A percentile compares a stretch with the other conserved stretches of the same genome.
These are phyloP conservation scores for Taiwanofungus camphoratus DNA, from an alignment of 1,284 basidiomycete genomes.

Conservation along the genomic window DNA sequence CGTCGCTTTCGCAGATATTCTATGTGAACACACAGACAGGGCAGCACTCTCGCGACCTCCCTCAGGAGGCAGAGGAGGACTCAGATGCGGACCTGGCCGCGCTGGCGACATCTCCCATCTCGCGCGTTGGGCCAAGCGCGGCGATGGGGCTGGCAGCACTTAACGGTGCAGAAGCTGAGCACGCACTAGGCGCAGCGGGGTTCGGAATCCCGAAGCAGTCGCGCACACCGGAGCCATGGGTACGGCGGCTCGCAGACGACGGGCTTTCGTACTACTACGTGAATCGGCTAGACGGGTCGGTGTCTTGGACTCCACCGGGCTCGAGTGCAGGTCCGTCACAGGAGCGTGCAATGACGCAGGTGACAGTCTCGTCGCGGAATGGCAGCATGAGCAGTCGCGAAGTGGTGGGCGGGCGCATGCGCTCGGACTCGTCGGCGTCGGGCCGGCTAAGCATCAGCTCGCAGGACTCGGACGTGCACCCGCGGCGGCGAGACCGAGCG, in stretches of 20 bases:
- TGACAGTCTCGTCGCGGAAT: conserved; percentile 13
- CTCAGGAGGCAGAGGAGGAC: conserved; percentile 59
- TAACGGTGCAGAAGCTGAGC: conserved; percentile 11
- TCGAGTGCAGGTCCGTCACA: conserved; percentile 11
- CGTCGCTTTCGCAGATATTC: conserved; percentile 59
- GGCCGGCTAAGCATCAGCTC: conserved; percentile 64
- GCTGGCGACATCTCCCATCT: conserved; percentile 45
- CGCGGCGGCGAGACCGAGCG: conserved; percentile 37
- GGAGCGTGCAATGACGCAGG: conserved; percentile 7
- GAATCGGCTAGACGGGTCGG: conserved; percentile 66
- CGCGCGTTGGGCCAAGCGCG: conserved; percentile 48
- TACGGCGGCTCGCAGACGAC: conserved; percentile 75
- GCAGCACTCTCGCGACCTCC: conserved; percentile 80
- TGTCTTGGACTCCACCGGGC: conserved; percentile 62
- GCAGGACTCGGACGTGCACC: conserved; percentile 71
- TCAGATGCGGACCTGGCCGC: conserved; percentile 57
- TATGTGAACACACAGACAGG: conserved; percentile 92
- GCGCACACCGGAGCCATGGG: conserved; percentile 74
- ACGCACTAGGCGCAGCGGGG: conserved; percentile 36
- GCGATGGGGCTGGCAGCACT: conserved; percentile 38
- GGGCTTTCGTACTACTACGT: conserved; percentile 78
- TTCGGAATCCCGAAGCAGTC: conserved; percentile 56
- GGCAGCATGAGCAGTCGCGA: conserved; percentile 11
- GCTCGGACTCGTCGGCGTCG: conserved; percentile 34
- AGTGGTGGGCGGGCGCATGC: conserved; percentile 26